These are phyloP conservation scores for Chytriomyces hyalinus DNA, from an alignment of 192 early-diverging fungal genomes.

Conservation along the genomic window DNA sequence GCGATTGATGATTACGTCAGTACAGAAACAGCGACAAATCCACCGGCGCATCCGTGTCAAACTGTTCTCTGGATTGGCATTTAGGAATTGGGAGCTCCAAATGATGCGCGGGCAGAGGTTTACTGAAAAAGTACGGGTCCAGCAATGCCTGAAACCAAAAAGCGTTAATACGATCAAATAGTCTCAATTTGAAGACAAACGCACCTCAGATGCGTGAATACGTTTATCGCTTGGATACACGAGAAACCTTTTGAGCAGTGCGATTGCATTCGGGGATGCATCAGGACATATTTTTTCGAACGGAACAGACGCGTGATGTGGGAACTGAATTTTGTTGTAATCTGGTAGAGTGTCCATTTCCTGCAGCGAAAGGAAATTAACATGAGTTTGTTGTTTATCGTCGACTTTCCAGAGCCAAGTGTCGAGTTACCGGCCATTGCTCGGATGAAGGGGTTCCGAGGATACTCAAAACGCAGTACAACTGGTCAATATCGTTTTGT, in stretches of 20 bases:
- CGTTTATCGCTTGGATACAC: constrained; percentile 53
- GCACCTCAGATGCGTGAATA: constrained; percentile 54
- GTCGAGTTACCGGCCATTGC: constrained; percentile 54
- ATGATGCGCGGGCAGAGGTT: constrained; percentile 62
- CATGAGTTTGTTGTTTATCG: not conserved
- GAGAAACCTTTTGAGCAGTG: constrained; percentile 58
- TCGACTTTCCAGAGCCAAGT: not conserved
- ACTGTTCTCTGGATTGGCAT: constrained; percentile 50
- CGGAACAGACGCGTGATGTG: constrained; percentile 34
- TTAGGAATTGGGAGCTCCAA: constrained; percentile 63
- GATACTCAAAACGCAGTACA: constrained; percentile 56
- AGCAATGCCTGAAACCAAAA: constrained; percentile 48
- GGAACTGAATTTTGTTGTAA: constrained; percentile 69
- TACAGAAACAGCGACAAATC: constrained; percentile 46
- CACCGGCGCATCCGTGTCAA: constrained; percentile 52
- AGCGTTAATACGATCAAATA: not conserved
- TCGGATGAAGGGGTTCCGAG: constrained; percentile 57
- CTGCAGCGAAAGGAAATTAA: constrained; percentile 20
- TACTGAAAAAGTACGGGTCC: constrained; percentile 60
- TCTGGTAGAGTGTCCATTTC: constrained; percentile 59
- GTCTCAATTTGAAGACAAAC: not conserved
- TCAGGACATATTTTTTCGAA: constrained; percentile 57
- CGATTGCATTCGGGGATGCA: constrained; percentile 49
- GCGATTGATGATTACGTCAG: not conserved
- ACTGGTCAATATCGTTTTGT: constrained; percentile 67